phyloP scores from a whole-genome alignment of 2,329 filamentous ascomycete species.

The Chaetomium strumarium region DNA sequence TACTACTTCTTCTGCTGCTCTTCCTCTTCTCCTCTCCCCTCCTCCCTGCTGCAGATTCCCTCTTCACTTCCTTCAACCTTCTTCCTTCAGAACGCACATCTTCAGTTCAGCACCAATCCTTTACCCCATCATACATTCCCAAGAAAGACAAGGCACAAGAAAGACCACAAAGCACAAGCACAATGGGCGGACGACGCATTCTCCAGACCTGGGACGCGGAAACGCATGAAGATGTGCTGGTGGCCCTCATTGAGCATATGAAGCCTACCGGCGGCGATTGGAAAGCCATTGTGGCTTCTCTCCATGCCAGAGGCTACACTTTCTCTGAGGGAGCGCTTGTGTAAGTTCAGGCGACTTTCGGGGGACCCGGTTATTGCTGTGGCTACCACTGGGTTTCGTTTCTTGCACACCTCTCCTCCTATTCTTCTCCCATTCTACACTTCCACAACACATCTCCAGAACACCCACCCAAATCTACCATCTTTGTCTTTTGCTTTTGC shows the following conservation, averaged over 20 bases:
- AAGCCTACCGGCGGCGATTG: constrained; percentile 31
- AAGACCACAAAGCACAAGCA: background rate
- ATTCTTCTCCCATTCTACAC: background rate
- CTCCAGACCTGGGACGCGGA: constrained; percentile 35
- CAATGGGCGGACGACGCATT: constrained; percentile 11
- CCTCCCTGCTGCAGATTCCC: background rate
- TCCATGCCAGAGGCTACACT: constrained; percentile 26
- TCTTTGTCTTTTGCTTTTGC: no score
- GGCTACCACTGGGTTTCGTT: background rate
- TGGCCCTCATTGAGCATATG: constrained; percentile 35
- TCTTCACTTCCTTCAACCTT: background rate
- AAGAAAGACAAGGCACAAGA: background rate
- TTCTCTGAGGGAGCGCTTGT: constrained; percentile 26
- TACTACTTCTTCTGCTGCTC: background rate
- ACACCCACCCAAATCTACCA: background rate
- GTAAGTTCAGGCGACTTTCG: constrained; percentile 18
- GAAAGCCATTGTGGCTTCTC: constrained; percentile 20
- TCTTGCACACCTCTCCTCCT: background rate
- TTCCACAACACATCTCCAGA: background rate
- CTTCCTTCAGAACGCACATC: background rate
- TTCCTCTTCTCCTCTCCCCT: background rate
- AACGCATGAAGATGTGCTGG: constrained; percentile 40
- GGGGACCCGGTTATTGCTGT: background rate
- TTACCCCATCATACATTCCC: no score
- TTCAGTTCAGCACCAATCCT: no score